phyloP scores from a whole-genome alignment of 495 filamentous ascomycete species.

The Aspergillus avenaceus region DNA sequence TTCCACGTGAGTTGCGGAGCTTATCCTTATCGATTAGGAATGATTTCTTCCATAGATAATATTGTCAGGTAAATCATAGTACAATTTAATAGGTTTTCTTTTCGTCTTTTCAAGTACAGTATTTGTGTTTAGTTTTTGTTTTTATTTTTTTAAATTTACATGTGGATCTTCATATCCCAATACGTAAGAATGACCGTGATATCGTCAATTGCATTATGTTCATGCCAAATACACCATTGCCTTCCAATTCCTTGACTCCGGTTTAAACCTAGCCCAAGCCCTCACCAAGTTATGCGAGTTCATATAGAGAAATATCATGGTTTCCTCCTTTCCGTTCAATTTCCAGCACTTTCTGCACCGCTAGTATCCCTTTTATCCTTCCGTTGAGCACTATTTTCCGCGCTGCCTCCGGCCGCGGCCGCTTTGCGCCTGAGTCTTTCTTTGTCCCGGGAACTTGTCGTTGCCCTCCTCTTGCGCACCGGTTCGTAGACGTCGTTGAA shows the following conservation, averaged over 20 bases:
- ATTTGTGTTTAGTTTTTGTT: background rate
- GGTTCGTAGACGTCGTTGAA: slow-evolving; percentile 96
- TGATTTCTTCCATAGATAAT: no score
- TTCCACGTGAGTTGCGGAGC: slow-evolving; percentile 21
- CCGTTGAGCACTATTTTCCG: slow-evolving; percentile 12
- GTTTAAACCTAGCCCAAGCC: background rate
- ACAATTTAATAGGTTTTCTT: background rate
- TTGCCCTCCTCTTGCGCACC: slow-evolving; percentile 50
- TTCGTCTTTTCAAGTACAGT: no score
- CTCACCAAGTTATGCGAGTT: background rate
- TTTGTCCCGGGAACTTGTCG: slow-evolving; percentile 29
- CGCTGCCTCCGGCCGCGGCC: slow-evolving; percentile 16
- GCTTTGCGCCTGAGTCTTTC: slow-evolving; percentile 32
- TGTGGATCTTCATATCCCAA: background rate
- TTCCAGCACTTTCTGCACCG: background rate
- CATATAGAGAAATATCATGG: background rate
- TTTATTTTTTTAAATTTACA: background rate
- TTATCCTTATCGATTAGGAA: background rate
- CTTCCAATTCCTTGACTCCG: background rate
- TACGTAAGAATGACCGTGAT: background rate
- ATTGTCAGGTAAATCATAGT: background rate
- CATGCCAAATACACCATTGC: background rate
- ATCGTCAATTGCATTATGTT: slow-evolving; percentile 5
- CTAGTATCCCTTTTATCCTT: slow-evolving; percentile 19
- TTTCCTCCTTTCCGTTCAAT: background rate